Base-by-base conservation (phyloP, 495 filamentous ascomycete genomes). In the Talaromyces trachyspermus region DNA sequence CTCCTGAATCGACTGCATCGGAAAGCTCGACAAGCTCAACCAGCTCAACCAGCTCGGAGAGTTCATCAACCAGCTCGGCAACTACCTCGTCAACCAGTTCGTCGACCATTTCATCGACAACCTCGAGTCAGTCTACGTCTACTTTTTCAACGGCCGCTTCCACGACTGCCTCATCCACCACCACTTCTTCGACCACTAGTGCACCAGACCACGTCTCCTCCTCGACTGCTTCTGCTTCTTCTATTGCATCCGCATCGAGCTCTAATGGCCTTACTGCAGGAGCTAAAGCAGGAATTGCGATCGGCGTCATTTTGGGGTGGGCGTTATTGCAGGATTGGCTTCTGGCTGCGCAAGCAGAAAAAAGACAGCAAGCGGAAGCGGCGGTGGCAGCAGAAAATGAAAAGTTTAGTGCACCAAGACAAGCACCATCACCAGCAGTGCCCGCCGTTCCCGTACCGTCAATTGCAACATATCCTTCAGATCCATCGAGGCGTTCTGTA, bases 261-360 rank as follows among this genome's bases (percentile, higher is more conserved):
- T 62, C 67, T 12, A 55, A 55, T 42, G 82, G 80, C 18, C 68
- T 83, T 54, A 78, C 77, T 32, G 66, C 68, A 24, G 86, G 81
- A 30, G 84, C 81, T 30, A 91, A 86, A 57, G 90, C 88, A 19
- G 94, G 94, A 45, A 70, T 96, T 42, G 84, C 82, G 3, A 82
- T 95, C 58, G 90, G 89, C 52, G 77, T 88, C 35, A 57, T 88
- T 30, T 53, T 89, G 77, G 75, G 9, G 63, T 94, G 24, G 71
- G 82, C 27, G 56, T 85, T 11, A 50, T 87, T 32, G 61, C 83
- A 11, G 78, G 62, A 17, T 40, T 87, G 18, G 63, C 84, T 75
- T 86, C 52, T 70, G 80, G 40, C 74, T 74, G 50, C 80, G 88
- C 64, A 86, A 72, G 59, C 79, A 69, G 62, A 79, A 78, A 55